phyloP scores from a whole-genome alignment of 2,329 filamentous ascomycete species.

The Arthroderma sp. region DNA sequence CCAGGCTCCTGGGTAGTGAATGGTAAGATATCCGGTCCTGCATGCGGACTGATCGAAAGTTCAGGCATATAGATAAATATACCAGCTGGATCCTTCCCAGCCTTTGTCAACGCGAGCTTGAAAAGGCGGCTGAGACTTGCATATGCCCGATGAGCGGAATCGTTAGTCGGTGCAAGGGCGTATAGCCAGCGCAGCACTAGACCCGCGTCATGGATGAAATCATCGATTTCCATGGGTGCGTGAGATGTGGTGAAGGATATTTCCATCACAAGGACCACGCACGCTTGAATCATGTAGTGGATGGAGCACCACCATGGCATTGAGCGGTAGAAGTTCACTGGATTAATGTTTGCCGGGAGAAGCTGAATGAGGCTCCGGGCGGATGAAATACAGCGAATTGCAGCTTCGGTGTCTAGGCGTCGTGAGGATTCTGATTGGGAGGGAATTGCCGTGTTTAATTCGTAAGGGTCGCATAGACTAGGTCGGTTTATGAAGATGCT shows the following conservation, averaged over 20 bases:
- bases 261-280: constrained; percentile 25
- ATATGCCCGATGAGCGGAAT: constrained; percentile 20
- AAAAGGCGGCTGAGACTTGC: constrained; percentile 7
- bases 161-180: constrained; percentile 18
- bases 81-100: background rate
- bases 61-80: too few species aligned
- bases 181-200: constrained; percentile 23
- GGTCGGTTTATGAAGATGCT: constrained; percentile 27
- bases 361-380: constrained; percentile 22
- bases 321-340: constrained; percentile 17
- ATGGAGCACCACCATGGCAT: constrained; percentile 30
- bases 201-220: constrained; percentile 17
- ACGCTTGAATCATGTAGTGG: constrained; percentile 28
- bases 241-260: constrained; percentile 19
- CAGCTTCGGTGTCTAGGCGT: constrained; percentile 20
- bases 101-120: constrained; percentile 6
- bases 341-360: constrained; percentile 19
- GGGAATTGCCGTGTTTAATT: constrained; percentile 19
- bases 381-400: constrained; percentile 21
- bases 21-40: too few species aligned
- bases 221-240: constrained; percentile 13
- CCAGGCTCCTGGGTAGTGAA: too few species aligned
- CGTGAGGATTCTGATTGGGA: constrained; percentile 19
- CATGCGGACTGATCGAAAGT: too few species aligned
- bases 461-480: constrained; percentile 21